A percentile compares a stretch with the other conserved stretches of the same genome.
These are phyloP conservation scores for Raffaelea ambrosiae DNA, from an alignment of 2,329 filamentous ascomycete species.

Conservation along the genomic window DNA sequence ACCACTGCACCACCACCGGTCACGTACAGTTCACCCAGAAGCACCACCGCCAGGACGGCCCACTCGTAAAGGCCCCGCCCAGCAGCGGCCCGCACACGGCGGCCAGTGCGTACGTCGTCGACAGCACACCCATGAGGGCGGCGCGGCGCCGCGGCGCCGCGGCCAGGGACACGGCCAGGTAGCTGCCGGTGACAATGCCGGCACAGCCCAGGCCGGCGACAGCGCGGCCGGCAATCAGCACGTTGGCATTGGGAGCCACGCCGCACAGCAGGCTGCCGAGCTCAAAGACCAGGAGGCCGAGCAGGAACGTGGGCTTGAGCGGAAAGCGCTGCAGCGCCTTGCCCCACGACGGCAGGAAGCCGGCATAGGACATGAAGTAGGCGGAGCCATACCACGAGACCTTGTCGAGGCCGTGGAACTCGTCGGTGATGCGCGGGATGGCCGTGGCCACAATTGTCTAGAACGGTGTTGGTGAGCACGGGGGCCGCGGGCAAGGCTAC, in stretches of 20 bases:
- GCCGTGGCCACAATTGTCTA: not conserved
- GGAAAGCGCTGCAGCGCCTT: conserved; percentile 37
- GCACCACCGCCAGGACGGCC: conserved; percentile 34
- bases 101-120: conserved; percentile 28
- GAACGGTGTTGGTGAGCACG: not conserved
- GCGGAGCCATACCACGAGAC: conserved; percentile 15
- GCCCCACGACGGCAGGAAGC: conserved; percentile 32
- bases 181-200: conserved; percentile 38
- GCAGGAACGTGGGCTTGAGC: conserved; percentile 28
- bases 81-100: conserved; percentile 36
- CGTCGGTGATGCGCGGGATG: conserved; percentile 2
- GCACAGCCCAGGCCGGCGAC: conserved; percentile 43
- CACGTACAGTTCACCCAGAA: conserved; percentile 24
- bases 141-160: conserved; percentile 31
- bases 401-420: conserved; percentile 5
- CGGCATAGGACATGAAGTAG: conserved; percentile 14
- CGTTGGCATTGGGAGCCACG: conserved; percentile 33
- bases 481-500: no score
- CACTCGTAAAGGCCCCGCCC: conserved; percentile 29
- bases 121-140: conserved; percentile 1
- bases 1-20: no score
- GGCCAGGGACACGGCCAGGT: conserved; percentile 38
- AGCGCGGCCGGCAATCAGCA: conserved; percentile 46
- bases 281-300: conserved; percentile 41
- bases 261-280: conserved; percentile 45